phyloP scores from a whole-genome alignment of 2,329 filamentous ascomycete species.

The Colletotrichum euphorbiae region DNA sequence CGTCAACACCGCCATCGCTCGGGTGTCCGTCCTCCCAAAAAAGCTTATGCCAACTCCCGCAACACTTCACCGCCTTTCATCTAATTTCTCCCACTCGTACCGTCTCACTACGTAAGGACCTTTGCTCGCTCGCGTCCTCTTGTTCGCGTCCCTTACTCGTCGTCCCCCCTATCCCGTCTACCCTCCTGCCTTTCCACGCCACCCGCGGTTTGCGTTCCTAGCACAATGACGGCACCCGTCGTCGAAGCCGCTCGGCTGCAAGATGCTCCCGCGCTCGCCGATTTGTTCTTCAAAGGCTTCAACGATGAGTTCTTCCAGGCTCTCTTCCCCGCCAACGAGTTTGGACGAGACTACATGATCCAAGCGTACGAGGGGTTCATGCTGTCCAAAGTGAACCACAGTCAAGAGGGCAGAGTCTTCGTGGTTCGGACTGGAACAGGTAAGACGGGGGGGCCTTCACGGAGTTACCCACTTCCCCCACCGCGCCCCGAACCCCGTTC shows the following conservation, averaged over 20 bases:
- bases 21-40: not conserved
- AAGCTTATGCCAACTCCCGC: not conserved
- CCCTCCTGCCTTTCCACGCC: not conserved
- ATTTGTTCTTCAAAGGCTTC: conserved; percentile 38
- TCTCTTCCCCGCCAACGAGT: conserved; percentile 31
- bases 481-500: not conserved
- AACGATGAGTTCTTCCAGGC: conserved; percentile 33
- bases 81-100: conserved; percentile 12
- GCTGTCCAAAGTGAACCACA: conserved; percentile 17
- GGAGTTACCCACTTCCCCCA: not conserved
- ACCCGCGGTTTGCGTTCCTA: not conserved
- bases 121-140: not conserved
- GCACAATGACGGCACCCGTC: not conserved
- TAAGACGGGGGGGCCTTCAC: not conserved
- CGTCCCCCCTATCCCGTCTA: not conserved
- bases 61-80: not conserved
- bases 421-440: conserved; percentile 32
- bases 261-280: conserved; percentile 31
- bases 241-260: conserved; percentile 26
- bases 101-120: not conserved
- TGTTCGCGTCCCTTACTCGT: not conserved
- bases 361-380: conserved; percentile 27
- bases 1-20: not conserved
- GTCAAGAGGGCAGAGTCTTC: conserved; percentile 29
- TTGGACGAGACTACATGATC: conserved; percentile 32